phyloP scores from a whole-genome alignment of 2,329 filamentous ascomycete genomes.

The Xylaria sp. region DNA sequence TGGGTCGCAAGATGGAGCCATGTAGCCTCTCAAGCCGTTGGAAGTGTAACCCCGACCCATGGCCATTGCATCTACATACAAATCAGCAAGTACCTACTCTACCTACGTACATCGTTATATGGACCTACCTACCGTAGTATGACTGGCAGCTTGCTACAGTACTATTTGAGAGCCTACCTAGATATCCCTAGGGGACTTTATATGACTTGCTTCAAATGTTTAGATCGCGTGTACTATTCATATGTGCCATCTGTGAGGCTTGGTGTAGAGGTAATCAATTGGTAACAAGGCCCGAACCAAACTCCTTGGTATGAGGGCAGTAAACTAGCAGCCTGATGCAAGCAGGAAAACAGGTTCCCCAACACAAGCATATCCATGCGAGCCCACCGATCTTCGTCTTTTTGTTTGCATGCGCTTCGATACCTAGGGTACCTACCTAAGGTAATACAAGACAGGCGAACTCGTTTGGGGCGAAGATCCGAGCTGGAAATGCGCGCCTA shows the following conservation, averaged over 20 bases:
- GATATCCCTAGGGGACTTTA: conserved; percentile 15
- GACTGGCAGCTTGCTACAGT: no score
- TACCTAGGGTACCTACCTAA: background rate
- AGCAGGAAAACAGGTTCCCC: background rate
- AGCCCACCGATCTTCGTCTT: conserved; percentile 1
- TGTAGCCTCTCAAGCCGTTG: conserved; percentile 16
- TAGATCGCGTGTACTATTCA: no score
- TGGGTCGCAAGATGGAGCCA: conserved; percentile 1
- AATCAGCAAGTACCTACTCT: no score
- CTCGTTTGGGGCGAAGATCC: background rate
- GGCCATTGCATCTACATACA: background rate
- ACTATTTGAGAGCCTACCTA: no score
- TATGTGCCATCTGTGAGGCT: background rate
- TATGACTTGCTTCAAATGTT: background rate
- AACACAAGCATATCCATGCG: background rate
- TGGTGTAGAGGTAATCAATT: no score
- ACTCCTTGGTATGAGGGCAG: background rate
- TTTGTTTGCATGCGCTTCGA: conserved; percentile 3
- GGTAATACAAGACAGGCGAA: background rate
- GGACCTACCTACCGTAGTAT: no score
- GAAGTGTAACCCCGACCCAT: conserved; percentile 13
- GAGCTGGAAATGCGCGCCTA: background rate
- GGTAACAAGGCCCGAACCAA: background rate
- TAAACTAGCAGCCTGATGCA: background rate
- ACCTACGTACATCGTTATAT: no score